phyloP scores from a whole-genome alignment of 2,329 filamentous ascomycete genomes.

The Alternaria arbusti region DNA sequence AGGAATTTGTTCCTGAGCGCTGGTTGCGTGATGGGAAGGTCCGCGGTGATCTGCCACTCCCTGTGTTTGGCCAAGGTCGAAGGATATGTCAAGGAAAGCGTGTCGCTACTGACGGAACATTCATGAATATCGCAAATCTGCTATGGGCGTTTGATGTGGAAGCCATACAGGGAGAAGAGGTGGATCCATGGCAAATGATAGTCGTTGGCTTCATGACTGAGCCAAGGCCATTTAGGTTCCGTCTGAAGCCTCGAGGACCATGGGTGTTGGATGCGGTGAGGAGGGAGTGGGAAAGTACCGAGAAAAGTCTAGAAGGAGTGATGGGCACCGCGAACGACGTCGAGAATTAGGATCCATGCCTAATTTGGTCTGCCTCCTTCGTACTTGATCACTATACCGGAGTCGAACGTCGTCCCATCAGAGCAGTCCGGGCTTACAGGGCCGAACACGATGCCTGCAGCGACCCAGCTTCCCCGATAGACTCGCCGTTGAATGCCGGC shows the following conservation, averaged over 20 bases:
- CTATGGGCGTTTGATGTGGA: constrained; percentile 14
- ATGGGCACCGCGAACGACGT: constrained; percentile 7
- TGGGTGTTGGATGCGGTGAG: constrained; percentile 11
- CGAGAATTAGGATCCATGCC: neutral
- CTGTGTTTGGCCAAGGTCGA: constrained; percentile 15
- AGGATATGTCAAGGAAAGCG: constrained; percentile 17
- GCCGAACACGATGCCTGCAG: constrained; percentile 28
- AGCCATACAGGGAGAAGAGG: constrained; percentile 1
- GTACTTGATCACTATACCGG: neutral
- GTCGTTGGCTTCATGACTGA: constrained; percentile 16
- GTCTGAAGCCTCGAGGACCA: constrained; percentile 10
- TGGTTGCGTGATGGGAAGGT: constrained; percentile 12
- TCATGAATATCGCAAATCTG: constrained; percentile 9
- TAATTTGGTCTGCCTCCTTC: neutral
- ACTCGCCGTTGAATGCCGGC: constrained; percentile 37
- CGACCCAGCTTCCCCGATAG: constrained; percentile 28
- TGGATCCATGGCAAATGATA: constrained; percentile 13
- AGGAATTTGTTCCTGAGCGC: constrained; percentile 14
- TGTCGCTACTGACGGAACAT: constrained; percentile 14
- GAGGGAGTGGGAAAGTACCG: constrained; percentile 4
- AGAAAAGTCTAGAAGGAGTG: constrained; percentile 4
- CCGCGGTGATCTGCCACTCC: constrained; percentile 10
- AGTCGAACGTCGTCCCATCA: constrained; percentile 20
- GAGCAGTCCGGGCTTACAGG: constrained; percentile 27
- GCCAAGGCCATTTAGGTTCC: constrained; percentile 13